These are phyloP conservation scores for Myxozyma mucilagina DNA, from an alignment of 805 yeast species.

Conservation along the genomic window DNA sequence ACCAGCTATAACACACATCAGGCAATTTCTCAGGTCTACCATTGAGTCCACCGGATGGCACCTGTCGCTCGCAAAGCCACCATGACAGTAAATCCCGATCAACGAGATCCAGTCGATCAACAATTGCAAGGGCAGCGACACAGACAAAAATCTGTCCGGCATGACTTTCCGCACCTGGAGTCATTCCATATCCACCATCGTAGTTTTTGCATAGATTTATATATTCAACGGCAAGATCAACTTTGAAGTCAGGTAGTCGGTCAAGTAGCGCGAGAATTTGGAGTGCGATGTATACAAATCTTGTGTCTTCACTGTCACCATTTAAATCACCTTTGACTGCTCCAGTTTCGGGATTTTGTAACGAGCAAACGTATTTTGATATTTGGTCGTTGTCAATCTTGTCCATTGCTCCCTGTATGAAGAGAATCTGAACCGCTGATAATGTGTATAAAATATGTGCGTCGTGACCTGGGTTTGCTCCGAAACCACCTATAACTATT, in stretches of 20 bases:
- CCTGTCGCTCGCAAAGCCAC: conserved; percentile 93
- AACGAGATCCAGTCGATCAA: conserved; percentile 54
- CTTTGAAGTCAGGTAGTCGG: conserved; percentile 50
- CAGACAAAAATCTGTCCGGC: conserved; percentile 91
- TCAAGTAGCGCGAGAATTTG: conserved; percentile 72
- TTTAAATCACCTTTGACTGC: conserved; percentile 53
- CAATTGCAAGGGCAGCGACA: conserved; percentile 74
- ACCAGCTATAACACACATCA: conserved; percentile 90
- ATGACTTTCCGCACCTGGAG: conserved; percentile 94
- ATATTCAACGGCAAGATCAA: conserved; percentile 64
- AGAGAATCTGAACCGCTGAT: conserved; percentile 79
- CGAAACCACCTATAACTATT: conserved; percentile 68
- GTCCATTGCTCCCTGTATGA: conserved; percentile 62
- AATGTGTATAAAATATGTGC: conserved; percentile 82
- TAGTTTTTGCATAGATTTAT: conserved; percentile 75
- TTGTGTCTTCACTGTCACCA: conserved; percentile 89
- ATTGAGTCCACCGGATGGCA: conserved; percentile 84
- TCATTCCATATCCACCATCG: conserved; percentile 94
- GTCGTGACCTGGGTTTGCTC: conserved; percentile 86
- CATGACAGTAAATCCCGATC: conserved; percentile 53
- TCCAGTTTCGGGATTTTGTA: conserved; percentile 61
- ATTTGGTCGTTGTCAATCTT: conserved; percentile 41
- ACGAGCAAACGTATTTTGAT: conserved; percentile 38
- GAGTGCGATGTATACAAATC: conserved; percentile 83
- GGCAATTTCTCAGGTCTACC: conserved; percentile 97